These are phyloP conservation scores for Boletus mariae DNA, from an alignment of 1,284 basidiomycete species.

Conservation along the genomic window DNA sequence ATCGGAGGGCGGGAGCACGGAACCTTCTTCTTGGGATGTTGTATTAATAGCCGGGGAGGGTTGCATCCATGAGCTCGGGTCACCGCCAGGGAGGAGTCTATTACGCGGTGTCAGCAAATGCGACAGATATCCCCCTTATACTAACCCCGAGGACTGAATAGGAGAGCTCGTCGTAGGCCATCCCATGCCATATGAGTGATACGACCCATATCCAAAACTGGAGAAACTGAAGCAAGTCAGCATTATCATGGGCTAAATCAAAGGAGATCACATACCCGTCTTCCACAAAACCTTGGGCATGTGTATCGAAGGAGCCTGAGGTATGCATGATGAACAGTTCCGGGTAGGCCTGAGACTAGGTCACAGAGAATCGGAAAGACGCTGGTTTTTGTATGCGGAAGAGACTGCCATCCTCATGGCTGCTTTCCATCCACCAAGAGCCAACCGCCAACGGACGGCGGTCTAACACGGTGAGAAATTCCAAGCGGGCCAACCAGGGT, in stretches of 20 bases:
- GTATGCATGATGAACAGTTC: conserved; percentile 1
- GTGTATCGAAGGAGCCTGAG: neutral
- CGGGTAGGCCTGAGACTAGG: neutral
- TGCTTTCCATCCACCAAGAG: neutral
- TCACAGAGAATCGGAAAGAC: neutral
- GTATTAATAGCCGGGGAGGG: neutral
- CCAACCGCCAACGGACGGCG: neutral
- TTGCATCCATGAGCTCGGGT: neutral
- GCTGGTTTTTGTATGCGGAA: neutral
- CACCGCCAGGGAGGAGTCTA: conserved; percentile 3
- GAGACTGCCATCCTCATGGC: neutral
- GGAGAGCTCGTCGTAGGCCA: conserved; percentile 6
- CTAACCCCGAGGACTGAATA: neutral
- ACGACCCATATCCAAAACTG: neutral
- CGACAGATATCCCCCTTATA: neutral
- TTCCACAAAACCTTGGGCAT: neutral
- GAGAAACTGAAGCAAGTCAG: neutral
- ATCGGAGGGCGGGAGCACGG: rapidly evolving
- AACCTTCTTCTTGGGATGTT: too few species aligned
- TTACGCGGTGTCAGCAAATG: neutral
- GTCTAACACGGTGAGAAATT: neutral
- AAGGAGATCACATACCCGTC: neutral
- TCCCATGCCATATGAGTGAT: too few species aligned
- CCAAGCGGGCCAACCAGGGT: neutral
- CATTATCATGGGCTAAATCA: neutral